Evolutionary conservation across 2,329 filamentous ascomycete genomes (phyloP), one percentile per base, ranked within the genome.

Genomic region (Phaeosphaeriaceae sp.): DNA sequence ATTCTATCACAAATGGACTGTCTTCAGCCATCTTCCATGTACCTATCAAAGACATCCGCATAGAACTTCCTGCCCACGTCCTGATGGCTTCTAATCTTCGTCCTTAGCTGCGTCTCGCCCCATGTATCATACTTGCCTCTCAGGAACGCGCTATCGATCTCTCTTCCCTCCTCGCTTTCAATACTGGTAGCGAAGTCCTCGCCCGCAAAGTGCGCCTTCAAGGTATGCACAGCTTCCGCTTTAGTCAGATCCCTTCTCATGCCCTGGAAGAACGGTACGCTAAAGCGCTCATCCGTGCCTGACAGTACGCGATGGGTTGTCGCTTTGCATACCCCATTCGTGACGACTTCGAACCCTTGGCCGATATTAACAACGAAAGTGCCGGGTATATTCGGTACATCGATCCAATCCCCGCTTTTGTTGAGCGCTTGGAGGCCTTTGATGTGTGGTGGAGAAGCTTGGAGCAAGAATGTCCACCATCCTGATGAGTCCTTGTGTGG

Each of bases 401-500:
- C 77, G 22, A 87, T 72, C 86, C 85, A 87, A 1, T 70, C 61
- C 1, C 83, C 83, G 0, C 68, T 66, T 43, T 79, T 77, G 58
- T 82, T 82, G 17, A 88, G 79, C 0, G 83, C 84, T 65, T 87
- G 82, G 0, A 87, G 75, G 0, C 85, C 83, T 42, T 80, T 75
- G 3, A 85, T 82, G 2, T 83, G 80, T 17, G 56, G 52, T 13
- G 56, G 56, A 0, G 84, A 86, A 7, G 86, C 84, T 69, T 89
- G 88, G 1, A 87, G 81, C 3, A 89, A 80, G 61, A 89, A 89
- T 0, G 87, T 89, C 78, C 87, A 86, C 85, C 86, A 89, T 3
- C 86, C 86, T 0, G 85, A 88, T 0, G 84, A 88, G 69, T 88
- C 85, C 66, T 88, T 88, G 74, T 89, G 86, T 0, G 87, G 83